Evolutionary conservation across 257 asterid species (phyloP).

Genomic region (Solanum clarkiae): DNA sequence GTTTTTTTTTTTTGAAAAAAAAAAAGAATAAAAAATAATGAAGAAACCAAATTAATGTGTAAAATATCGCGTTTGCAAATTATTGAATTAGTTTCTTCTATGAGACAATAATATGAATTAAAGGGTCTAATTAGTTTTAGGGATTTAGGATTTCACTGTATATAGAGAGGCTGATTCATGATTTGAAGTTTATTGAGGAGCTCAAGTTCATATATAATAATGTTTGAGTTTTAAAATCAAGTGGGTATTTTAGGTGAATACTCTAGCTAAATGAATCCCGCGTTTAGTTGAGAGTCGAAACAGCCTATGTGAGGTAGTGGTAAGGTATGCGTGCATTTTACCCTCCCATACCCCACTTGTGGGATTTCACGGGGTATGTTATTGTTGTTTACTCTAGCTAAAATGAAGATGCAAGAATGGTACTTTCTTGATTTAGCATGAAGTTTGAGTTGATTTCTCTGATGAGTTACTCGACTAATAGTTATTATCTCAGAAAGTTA

Average conservation of each 20-base stretch:
- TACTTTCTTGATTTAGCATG: neutral
- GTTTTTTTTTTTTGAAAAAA: neutral
- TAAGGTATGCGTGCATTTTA: too few relatives aligned
- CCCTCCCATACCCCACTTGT: too few relatives aligned
- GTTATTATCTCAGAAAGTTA: neutral
- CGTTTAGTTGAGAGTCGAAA: too few relatives aligned
- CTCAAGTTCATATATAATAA: too few relatives aligned
- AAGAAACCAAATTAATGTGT: neutral
- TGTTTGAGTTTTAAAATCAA: neutral
- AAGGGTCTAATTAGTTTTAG: neutral
- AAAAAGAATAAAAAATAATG: neutral
- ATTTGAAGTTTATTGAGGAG: neutral
- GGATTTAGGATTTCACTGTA: neutral
- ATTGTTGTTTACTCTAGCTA: neutral
- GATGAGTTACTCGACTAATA: neutral
- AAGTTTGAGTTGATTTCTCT: neutral
- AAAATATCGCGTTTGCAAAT: neutral
- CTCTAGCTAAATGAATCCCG: neutral
- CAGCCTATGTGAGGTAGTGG: too few relatives aligned
- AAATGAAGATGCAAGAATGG: neutral
- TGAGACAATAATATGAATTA: neutral
- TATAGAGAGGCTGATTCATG: rapidly evolving
- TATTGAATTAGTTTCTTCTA: neutral
- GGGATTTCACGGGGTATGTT: too few relatives aligned
- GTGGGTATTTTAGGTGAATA: neutral